These are phyloP conservation scores for Paramecium sonneborni DNA, from an alignment of 73 alveolate species.

Conservation along the genomic window DNA sequence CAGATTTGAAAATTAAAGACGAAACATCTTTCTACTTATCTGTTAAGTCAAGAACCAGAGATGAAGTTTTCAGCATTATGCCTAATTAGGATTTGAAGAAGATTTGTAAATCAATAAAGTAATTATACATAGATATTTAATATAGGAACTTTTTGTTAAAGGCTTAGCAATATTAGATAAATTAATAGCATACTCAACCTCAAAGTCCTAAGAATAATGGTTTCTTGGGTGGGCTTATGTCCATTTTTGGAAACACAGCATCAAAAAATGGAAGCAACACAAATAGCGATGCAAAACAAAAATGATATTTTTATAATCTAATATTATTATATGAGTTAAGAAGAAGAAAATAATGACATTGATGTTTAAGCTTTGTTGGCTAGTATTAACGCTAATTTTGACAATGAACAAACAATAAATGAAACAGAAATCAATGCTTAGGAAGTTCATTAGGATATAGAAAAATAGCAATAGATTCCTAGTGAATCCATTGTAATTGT, in stretches of 20 bases:
- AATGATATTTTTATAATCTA: not conserved
- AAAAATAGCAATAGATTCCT: not conserved
- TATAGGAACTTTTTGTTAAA: conserved; percentile 2
- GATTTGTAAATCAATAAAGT: conserved; percentile 38
- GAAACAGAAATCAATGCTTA: not conserved
- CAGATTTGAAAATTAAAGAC: not conserved
- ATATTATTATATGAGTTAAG: not conserved
- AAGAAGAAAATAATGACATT: conserved; percentile 3
- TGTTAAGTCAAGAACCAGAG: not conserved
- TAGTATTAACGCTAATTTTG: conserved; percentile 32
- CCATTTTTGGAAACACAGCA: not conserved
- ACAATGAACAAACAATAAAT: not conserved
- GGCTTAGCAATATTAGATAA: not conserved
- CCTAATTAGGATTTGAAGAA: not conserved
- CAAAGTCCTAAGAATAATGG: not conserved
- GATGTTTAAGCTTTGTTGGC: conserved; percentile 40
- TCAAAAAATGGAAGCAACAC: not conserved
- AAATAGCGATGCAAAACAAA: not conserved
- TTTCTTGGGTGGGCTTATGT: not conserved
- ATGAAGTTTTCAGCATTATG: not conserved
- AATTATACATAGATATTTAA: not conserved
- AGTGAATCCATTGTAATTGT: not conserved
- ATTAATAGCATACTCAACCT: not conserved
- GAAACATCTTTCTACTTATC: not conserved
- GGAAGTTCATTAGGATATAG: not conserved